These are phyloP conservation scores for Boletus eberwhitei DNA, from an alignment of 768 basidiomycete species.

Conservation along the genomic window DNA sequence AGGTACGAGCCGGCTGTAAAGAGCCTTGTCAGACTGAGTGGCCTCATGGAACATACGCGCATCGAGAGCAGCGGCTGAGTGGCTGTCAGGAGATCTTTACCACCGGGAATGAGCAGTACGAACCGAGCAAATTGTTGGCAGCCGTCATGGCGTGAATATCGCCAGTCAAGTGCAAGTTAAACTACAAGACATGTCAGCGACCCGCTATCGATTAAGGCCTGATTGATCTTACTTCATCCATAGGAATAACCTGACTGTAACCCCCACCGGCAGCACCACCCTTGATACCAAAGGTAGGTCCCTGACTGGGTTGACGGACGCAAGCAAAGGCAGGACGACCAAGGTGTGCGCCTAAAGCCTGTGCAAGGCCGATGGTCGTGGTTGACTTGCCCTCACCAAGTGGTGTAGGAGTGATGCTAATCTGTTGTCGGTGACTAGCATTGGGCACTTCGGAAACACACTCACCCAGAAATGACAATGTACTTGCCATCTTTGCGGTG, in stretches of 20 bases:
- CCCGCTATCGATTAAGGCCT: not conserved
- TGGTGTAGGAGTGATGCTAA: slow-evolving; percentile 91
- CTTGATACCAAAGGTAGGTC: slow-evolving; percentile 98
- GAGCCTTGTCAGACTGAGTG: slow-evolving; percentile 92
- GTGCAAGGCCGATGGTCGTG: slow-evolving; percentile 94
- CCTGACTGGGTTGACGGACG: slow-evolving; percentile 97
- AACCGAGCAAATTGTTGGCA: slow-evolving; percentile 93
- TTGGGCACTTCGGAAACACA: not conserved
- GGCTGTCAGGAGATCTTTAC: slow-evolving; percentile 1
- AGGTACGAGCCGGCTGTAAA: slow-evolving; percentile 90
- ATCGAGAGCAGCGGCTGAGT: slow-evolving; percentile 88
- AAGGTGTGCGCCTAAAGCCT: slow-evolving; percentile 93
- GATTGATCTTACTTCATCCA: slow-evolving; percentile 75
- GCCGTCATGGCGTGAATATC: slow-evolving; percentile 98
- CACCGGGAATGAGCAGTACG: slow-evolving; percentile 4
- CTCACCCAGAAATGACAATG: slow-evolving; percentile 88
- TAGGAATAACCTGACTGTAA: slow-evolving; percentile 98
- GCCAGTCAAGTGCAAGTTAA: slow-evolving; percentile 93
- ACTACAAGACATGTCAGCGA: slow-evolving; percentile 42
- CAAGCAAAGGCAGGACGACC: slow-evolving; percentile 92
- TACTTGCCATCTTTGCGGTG: slow-evolving; percentile 94
- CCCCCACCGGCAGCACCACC: slow-evolving; percentile 98
- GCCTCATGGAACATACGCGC: slow-evolving; percentile 98
- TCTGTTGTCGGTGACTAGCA: not conserved
- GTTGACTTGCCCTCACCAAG: slow-evolving; percentile 98